Evolutionary conservation across 306 rosid species (phyloP).

Genomic region (Cucurbita argyrosperma): DNA sequence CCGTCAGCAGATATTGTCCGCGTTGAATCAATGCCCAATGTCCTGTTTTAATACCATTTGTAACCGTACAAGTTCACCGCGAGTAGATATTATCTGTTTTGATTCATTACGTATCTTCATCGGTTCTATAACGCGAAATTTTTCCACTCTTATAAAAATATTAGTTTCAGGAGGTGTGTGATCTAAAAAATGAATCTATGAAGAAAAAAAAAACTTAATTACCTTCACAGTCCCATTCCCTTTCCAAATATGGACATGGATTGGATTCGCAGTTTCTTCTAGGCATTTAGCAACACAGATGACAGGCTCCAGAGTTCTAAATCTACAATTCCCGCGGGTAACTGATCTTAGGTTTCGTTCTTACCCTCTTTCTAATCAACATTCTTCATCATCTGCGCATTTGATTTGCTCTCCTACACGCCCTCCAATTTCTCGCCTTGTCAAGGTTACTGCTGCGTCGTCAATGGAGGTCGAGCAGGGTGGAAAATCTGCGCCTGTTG

Average conservation of each 20-base stretch:
- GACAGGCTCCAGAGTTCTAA: conserved; percentile 20
- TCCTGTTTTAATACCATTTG: too few species aligned
- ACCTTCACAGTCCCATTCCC: neutral
- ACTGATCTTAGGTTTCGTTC: neutral
- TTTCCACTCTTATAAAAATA: too few species aligned
- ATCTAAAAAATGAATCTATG: too few species aligned
- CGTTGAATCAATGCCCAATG: too few species aligned
- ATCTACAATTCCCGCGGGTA: conserved; percentile 15
- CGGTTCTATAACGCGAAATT: too few species aligned
- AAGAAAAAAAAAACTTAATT: too few species aligned
- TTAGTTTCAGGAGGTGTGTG: too few species aligned
- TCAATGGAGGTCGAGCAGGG: conserved; percentile 51
- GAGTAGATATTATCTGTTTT: too few species aligned
- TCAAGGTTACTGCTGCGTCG: conserved; percentile 18
- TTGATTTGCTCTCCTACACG: conserved; percentile 11
- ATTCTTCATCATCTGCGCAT: conserved; percentile 4
- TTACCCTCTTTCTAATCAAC: conserved; percentile 4
- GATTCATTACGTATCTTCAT: too few species aligned
- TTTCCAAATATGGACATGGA: neutral
- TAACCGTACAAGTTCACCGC: too few species aligned
- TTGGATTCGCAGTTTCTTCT: neutral
- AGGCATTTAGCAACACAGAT: conserved; percentile 16
- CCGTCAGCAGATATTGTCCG: too few species aligned
- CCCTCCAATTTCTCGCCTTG: conserved; percentile 19
- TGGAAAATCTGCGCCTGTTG: conserved; percentile 5